These are phyloP conservation scores for Fraxinus velutina DNA, from an alignment of 305 asterid genomes.

Conservation along the genomic window DNA sequence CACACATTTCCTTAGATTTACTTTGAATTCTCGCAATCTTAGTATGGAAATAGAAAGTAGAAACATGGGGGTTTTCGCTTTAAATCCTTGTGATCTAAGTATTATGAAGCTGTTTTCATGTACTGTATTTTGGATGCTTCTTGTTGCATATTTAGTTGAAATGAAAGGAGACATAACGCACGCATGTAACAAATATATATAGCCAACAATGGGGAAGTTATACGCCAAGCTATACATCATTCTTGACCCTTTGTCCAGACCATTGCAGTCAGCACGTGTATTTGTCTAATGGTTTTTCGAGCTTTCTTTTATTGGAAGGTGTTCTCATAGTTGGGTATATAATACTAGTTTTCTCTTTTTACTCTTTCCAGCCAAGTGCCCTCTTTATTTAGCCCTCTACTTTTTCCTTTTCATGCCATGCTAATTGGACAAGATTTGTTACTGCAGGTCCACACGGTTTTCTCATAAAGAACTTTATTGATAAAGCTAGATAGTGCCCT, in stretches of 20 bases:
- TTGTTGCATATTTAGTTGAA: too few relatives aligned
- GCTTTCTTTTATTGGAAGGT: not conserved
- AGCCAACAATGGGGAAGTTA: too few relatives aligned
- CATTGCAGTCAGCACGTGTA: not conserved
- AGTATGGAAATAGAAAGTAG: too few relatives aligned
- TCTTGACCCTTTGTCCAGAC: not conserved
- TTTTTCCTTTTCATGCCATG: not conserved
- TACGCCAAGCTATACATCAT: too few relatives aligned
- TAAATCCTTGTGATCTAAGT: too few relatives aligned
- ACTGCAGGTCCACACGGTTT: not conserved
- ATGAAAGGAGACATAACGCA: too few relatives aligned
- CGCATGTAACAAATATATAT: too few relatives aligned
- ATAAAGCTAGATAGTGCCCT: not conserved
- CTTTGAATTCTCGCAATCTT: too few relatives aligned
- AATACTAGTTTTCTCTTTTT: not conserved
- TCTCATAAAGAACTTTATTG: not conserved
- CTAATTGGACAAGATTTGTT: not conserved
- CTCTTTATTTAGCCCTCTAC: not conserved
- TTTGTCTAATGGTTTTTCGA: not conserved
- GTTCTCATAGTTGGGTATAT: not conserved
- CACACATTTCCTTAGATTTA: too few relatives aligned
- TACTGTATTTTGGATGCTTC: too few relatives aligned
- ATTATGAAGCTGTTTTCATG: too few relatives aligned
- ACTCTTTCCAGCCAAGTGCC: not conserved
- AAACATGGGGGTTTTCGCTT: too few relatives aligned